Base-by-base conservation (phyloP, 2,329 filamentous ascomycete genomes). In the Xylaria sp. region DNA sequence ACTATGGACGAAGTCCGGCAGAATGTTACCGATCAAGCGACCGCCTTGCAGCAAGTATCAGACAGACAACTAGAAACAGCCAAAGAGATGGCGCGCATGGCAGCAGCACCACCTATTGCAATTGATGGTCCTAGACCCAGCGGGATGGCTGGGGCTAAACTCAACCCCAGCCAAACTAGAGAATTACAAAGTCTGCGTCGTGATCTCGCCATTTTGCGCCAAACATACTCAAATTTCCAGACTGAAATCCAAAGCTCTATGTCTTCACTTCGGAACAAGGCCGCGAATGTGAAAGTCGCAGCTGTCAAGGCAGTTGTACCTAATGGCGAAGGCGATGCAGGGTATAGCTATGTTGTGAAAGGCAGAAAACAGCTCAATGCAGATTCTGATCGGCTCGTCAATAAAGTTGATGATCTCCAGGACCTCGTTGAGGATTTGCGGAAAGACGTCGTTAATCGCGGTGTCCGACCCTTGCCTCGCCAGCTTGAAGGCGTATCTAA, bases 361-460 rank as follows among this genome's bases (percentile, higher is more conserved):
- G 94, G 94, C 51, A 96, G 96, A 76, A 96, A 96, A 78, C 86
- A 89, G 62, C 87, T 99, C 63, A 91, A 90, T 53, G 84, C 89
- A 25, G 94, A 98, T 74, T 96, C 92, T 0, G 94, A 98, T 76
- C 89, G 89, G 66, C 88, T 99, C 60, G 94, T 99, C 68, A 90
- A 88, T 69, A 90, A 92, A 73, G 95, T 99, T 11, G 95, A 99
- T 74, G 94, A 98, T 73, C 84, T 99, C n/a, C 95, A 98, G 78
- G 95, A 99, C 76, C 83, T 95, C 57, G 92, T 99, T 19, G 95
- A 99, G 77, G 95, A 99, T 74, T 85, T 99, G 45, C 92, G 95
- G 64, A 98, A 99, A 80, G 95, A 99, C 73, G 95, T 99, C 47
- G 95, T 99, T 49, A 84, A 89, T 61, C 92, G 95, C 62, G 95